Conservation (phyloP, 2,329 filamentous ascomycete genomes). For the Xylariaceae sp. region DNA sequence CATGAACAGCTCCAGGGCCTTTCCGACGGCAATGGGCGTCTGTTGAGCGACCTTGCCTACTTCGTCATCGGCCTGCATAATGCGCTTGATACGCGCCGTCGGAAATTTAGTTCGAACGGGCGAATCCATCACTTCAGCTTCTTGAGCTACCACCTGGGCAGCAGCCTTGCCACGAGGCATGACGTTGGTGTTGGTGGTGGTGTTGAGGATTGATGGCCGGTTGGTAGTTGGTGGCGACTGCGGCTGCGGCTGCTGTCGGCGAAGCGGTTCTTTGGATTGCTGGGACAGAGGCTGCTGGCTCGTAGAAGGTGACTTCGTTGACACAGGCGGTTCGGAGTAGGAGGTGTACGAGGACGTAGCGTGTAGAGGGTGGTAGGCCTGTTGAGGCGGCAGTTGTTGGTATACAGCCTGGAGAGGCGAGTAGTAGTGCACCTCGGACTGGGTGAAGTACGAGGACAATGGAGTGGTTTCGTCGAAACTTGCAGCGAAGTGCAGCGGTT, state of each 20-base stretch:
- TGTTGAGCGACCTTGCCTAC: slow-evolving; percentile 98
- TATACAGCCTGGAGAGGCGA: slow-evolving; percentile 18
- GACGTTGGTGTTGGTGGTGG: slow-evolving; percentile 25
- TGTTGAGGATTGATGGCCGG: slow-evolving; percentile 17
- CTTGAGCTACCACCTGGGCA: slow-evolving; percentile 33
- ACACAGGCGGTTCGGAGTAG: slow-evolving; percentile 23
- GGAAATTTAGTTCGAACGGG: slow-evolving; percentile 93
- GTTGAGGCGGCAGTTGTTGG: slow-evolving; percentile 19
- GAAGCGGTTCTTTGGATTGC: slow-evolving; percentile 10
- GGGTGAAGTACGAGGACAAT: slow-evolving; percentile 9
- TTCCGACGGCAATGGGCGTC: slow-evolving; percentile 90
- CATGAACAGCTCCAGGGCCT: slow-evolving; percentile 97
- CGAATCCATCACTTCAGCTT: slow-evolving; percentile 52
- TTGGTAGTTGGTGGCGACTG: slow-evolving; percentile 27
- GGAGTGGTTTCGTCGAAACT: slow-evolving; percentile 7
- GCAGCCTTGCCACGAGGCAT: slow-evolving; percentile 40
- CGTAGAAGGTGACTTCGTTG: slow-evolving; percentile 16
- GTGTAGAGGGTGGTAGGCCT: slow-evolving; percentile 18
- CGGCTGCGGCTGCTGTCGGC: slow-evolving; percentile 12
- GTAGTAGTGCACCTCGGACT: slow-evolving; percentile 9
- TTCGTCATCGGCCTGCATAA: slow-evolving; percentile 99
- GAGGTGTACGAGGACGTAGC: slow-evolving; percentile 22
- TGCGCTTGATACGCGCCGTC: slow-evolving; percentile 94
- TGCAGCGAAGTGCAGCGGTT: slow-evolving; percentile 8
- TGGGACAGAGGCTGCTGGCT: slow-evolving; percentile 9